Evolutionary conservation across 306 rosid genomes (phyloP).

Genomic region (Dryas drummondii): DNA sequence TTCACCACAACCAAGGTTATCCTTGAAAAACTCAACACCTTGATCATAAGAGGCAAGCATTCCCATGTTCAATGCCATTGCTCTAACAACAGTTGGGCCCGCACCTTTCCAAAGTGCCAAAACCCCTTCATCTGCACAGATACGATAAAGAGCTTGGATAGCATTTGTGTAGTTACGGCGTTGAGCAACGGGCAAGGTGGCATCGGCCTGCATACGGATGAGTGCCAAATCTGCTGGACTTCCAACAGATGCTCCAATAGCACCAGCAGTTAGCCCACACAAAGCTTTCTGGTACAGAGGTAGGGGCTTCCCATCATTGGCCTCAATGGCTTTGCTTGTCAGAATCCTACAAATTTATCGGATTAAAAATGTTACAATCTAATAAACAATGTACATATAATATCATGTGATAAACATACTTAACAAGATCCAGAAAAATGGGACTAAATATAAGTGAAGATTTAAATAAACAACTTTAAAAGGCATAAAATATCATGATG

Average conservation of each 20-base stretch:
- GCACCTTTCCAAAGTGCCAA: constrained; percentile 99
- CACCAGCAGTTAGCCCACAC: constrained; percentile 99
- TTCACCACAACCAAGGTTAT: constrained; percentile 82
- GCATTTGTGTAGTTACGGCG: constrained; percentile 91
- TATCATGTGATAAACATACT: background rate
- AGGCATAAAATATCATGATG: background rate
- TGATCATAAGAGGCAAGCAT: constrained; percentile 99
- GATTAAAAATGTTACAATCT: background rate
- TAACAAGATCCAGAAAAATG: background rate
- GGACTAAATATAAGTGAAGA: background rate
- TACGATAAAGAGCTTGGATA: constrained; percentile 90
- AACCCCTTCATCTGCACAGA: constrained; percentile 81
- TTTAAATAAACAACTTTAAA: background rate
- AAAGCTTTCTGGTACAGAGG: constrained; percentile 96
- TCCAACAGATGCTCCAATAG: constrained; percentile 90
- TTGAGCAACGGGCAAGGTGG: constrained; percentile 86
- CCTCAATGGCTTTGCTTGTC: constrained; percentile 88
- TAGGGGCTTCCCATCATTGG: constrained; percentile 97
- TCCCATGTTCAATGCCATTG: constrained; percentile 99
- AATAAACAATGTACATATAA: background rate
- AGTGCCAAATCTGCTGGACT: constrained; percentile 99
- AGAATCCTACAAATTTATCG: constrained; percentile 48
- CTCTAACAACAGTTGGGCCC: constrained; percentile 97
- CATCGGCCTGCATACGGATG: constrained; percentile 98
- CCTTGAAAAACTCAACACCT: constrained; percentile 90